Evolutionary conservation across 2,329 filamentous ascomycete genomes (phyloP).

Genomic region (Colletotrichum camelliae): DNA sequence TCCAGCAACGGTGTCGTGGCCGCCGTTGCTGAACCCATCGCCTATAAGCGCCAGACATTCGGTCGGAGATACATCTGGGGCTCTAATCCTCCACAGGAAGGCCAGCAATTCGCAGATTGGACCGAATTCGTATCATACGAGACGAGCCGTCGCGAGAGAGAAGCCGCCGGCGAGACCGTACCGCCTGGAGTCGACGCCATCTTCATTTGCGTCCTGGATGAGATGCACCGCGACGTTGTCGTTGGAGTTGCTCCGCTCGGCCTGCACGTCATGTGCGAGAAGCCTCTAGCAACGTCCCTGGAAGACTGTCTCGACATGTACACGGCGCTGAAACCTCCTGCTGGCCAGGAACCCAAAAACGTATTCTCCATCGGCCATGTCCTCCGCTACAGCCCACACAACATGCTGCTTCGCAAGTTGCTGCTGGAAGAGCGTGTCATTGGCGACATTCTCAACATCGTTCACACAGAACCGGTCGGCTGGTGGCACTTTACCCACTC

Average conservation of each 20-base stretch:
- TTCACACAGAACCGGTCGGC: constrained; percentile 93
- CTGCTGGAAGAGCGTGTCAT: constrained; percentile 77
- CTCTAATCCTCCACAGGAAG: constrained; percentile 50
- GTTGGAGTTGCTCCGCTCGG: constrained; percentile 71
- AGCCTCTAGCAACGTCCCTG: constrained; percentile 84
- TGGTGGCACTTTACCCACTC: constrained; percentile 96
- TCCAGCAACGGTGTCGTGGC: constrained; percentile 72
- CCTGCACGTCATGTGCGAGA: constrained; percentile 93
- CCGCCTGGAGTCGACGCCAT: constrained; percentile 65
- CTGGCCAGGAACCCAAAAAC: constrained; percentile 25
- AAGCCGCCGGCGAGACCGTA: constrained; percentile 52
- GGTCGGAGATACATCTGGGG: constrained; percentile 78
- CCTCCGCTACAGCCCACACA: constrained; percentile 90
- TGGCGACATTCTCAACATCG: constrained; percentile 83
- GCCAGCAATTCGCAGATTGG: constrained; percentile 78
- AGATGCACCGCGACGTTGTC: constrained; percentile 85
- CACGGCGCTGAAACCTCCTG: constrained; percentile 51
- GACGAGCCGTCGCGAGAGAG: constrained; percentile 59
- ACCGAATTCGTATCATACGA: constrained; percentile 79
- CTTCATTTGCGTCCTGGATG: constrained; percentile 78
- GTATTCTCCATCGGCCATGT: constrained; percentile 96
- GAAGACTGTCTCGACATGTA: constrained; percentile 80
- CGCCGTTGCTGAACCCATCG: constrained; percentile 81
- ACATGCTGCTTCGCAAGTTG: constrained; percentile 80
- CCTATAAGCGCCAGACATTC: constrained; percentile 76